phyloP scores from a whole-genome alignment of 371 early-diverging fungal species.

The Syncephalastrum monosporum region DNA sequence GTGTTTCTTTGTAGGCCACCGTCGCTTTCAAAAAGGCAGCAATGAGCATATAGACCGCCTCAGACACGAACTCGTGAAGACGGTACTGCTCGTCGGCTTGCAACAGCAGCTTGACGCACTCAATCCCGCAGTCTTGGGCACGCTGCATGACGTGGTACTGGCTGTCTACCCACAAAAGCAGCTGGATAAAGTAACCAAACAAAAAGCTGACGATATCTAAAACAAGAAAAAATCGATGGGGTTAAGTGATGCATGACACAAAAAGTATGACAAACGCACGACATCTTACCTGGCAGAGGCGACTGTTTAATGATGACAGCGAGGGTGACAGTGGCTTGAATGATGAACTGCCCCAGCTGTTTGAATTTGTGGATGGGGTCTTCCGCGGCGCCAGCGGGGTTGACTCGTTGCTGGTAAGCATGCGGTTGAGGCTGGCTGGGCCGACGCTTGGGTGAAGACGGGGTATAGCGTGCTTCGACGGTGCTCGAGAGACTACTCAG shows the following conservation, averaged over 20 bases:
- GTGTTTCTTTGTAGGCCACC: conserved; percentile 63
- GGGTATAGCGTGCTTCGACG: conserved; percentile 8
- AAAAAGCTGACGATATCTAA: conserved; percentile 30
- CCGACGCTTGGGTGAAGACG: not conserved
- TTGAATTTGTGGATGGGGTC: conserved; percentile 32
- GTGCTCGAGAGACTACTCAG: conserved; percentile 17
- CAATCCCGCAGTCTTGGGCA: conserved; percentile 48
- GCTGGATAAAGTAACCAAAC: conserved; percentile 45
- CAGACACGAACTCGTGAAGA: conserved; percentile 57
- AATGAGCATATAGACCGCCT: conserved; percentile 51
- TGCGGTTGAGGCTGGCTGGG: not conserved
- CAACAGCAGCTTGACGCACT: conserved; percentile 51
- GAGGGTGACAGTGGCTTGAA: conserved; percentile 44
- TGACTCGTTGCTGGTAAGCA: not conserved
- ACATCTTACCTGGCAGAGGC: conserved; percentile 52
- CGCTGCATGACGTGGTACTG: conserved; percentile 52
- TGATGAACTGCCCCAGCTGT: conserved; percentile 40
- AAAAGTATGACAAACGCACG: conserved; percentile 1
- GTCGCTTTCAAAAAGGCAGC: conserved; percentile 61
- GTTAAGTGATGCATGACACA: not conserved
- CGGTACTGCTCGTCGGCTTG: conserved; percentile 61
- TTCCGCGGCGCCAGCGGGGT: not conserved
- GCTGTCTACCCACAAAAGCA: conserved; percentile 50
- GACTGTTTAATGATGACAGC: conserved; percentile 65
- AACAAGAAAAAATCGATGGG: not conserved